Base-by-base conservation (phyloP, 1,284 basidiomycete genomes). In the Inonotus hispidus region DNA sequence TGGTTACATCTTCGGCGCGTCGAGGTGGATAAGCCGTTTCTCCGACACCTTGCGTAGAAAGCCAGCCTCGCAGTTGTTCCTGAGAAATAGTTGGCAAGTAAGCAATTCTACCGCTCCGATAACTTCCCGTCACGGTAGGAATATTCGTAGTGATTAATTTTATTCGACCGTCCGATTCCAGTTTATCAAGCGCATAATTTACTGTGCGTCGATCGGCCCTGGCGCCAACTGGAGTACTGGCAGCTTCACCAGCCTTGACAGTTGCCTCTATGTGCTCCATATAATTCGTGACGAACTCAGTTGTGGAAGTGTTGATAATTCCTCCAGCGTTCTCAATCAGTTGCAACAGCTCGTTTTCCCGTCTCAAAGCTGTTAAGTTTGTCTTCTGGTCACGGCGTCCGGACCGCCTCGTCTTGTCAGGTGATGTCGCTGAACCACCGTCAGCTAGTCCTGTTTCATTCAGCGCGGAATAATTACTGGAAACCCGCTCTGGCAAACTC, bases 161-260 rank as follows among this genome's bases (percentile, higher is more conserved):
- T 63, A 93, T 73, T 63, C 82, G 79, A 7, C 84, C 84, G 37
- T 79, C 80, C 43, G 71, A 73, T 70, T 89, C 86, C 65, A 93
- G 73, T 23, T 73, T 81, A 59, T 79, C 79, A 50, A 90, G 73
- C 0, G 87, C 83, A 1, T 78, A 71, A 25, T 77, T 77, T 19
- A 85, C 75, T 0, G 90, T 93, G 11, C 88, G 81, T 70, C 86
- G 88, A 70, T 94, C 92, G 23, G 87, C 80, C 58, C 79, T 79
- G 29, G 84, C 81, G 10, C 87, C 85, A n/a, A 75, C 72, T 27
- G 84, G 83, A 8, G 82, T 81, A 66, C 90, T 90, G 0, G 85
- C 82, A 0, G 82, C 74, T 67, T 88, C 87, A 7, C 84, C 84
- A 2, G 79, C 79, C 54, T 77, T 75, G 4, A 77, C 69, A 66